A percentile compares a stretch with the other conserved stretches of the same genome.
These are phyloP conservation scores for maize (Zea mays) DNA, from an alignment of 176 grass and related monocot genomes.

Conservation along the genomic window Zm-B73-REFERENCE-NAM-5.0 NC_050101.1:159532501-159533000, in stretches of 20 bases:
- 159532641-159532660: background rate
- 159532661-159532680: background rate
- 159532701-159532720: background rate
- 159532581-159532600: slow-evolving; percentile 1
- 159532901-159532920: slow-evolving; percentile 28
- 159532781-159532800: background rate
- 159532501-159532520: slow-evolving; percentile 69
- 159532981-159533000: background rate
- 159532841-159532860: background rate
- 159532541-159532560: slow-evolving; percentile 79
- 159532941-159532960: slow-evolving; percentile 8
- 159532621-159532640: background rate
- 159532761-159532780: background rate
- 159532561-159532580: slow-evolving; percentile 45
- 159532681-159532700: background rate
- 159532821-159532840: background rate
- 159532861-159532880: background rate
- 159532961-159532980: slow-evolving; percentile 8
- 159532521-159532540: slow-evolving; percentile 77
- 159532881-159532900: slow-evolving; percentile 3
- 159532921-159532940: slow-evolving; percentile 21
- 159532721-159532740: background rate
- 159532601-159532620: background rate
- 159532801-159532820: background rate
- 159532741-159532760: slow-evolving; percentile 3